Evolutionary conservation across 768 basidiomycete genomes (phyloP).

Genomic region (Rhodotorula kratochvilovae): DNA sequence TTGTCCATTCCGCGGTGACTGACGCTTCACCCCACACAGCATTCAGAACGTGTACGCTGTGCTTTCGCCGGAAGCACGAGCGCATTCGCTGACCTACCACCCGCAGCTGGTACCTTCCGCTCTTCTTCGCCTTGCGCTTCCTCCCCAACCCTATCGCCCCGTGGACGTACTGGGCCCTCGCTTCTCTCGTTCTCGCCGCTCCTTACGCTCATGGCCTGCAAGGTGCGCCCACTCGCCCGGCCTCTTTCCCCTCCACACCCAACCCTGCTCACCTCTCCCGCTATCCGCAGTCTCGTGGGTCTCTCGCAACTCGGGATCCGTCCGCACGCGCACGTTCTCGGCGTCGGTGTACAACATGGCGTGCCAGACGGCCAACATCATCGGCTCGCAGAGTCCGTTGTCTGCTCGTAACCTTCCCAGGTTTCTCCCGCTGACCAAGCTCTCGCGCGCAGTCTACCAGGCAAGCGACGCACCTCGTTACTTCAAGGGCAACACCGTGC

Average conservation of each 20-base stretch:
- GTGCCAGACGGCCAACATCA: slow-evolving; percentile 27
- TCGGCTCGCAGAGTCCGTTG: slow-evolving; percentile 5
- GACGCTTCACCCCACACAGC: no score
- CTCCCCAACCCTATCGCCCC: not conserved
- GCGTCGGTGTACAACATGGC: slow-evolving; percentile 46
- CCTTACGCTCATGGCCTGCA: slow-evolving; percentile 45
- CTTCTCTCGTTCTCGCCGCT: slow-evolving; percentile 41
- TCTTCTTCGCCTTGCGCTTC: no score
- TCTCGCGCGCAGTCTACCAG: slow-evolving; percentile 22
- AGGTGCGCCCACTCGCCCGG: not conserved
- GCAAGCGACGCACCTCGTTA: slow-evolving; percentile 40
- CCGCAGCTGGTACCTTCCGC: no score
- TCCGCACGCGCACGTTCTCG: slow-evolving; percentile 47
- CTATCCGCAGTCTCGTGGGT: slow-evolving; percentile 44
- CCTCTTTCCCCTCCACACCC: no score
- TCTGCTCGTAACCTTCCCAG: not conserved
- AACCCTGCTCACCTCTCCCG: no score
- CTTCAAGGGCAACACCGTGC: slow-evolving; percentile 44
- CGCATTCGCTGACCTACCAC: no score
- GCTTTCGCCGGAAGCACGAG: no score
- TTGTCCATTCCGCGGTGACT: no score
- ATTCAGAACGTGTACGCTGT: no score
- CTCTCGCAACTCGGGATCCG: slow-evolving; percentile 44
- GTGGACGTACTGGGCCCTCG: not conserved
- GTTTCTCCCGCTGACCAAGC: no score